Evolutionary conservation across 371 early-diverging fungal species (phyloP), one percentile per base, ranked within the genome.

Genomic region (Parasitella parasitica): DNA sequence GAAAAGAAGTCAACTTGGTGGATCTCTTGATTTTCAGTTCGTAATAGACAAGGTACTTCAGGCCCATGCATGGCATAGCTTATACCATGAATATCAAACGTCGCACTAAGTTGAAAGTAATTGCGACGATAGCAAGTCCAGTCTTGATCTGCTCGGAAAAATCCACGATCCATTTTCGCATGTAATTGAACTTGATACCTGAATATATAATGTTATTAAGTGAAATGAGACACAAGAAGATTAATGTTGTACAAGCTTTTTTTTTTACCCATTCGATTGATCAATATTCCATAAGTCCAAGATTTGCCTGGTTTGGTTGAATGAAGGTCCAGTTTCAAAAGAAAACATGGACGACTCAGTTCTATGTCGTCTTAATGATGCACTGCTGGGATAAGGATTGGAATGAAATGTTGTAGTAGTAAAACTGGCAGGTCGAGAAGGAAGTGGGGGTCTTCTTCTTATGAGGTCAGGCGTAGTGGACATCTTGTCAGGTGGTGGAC

Each of bases 101-200:
- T 80, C 27, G 86, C 75, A 63, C 90, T 91, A 38, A 94, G 85
- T 72, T 94, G 93, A 62, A 94, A 93, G 70, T 94, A 95, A 60
- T 95, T 95, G 60, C 96, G 86, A 24, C 96, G 87, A 71, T 95
- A 95, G 67, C 96, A 94, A 0, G 93, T 92, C 96, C 95, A 96
- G 59, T 87, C 86, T 66, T 87, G 87, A 37, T 88, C 84, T 18
- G 90, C 89, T 34, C 88, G 70, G 61, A 90, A 90, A 70, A 90
- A 93, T 1, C 93, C 92, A 28, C 88, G 83, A 57, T 91, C 92
- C 64, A 92, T 83, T 54, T 89, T 89, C 49, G 85, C 86, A 52
- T 84, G 71, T 26, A 89, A 71, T 27, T 77, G 77, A 48, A 84
- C 54, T 43, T 81, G 78, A 59, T 77, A 71, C 28, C 81, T 77